phyloP scores from a whole-genome alignment of 495 filamentous ascomycete species.

The Penicillium odoratum region DNA sequence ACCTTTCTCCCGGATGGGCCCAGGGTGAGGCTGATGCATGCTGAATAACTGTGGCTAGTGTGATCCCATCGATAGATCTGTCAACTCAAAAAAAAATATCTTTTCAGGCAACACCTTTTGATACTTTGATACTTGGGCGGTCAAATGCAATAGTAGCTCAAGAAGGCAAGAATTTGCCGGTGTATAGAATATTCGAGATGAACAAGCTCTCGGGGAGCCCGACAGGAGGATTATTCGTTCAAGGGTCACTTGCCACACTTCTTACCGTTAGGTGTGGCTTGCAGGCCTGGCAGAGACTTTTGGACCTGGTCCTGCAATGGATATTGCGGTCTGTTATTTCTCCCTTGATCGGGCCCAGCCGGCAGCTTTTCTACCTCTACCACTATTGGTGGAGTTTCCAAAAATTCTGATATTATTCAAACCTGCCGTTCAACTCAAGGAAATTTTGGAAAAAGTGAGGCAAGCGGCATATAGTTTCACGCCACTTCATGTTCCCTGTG shows the following conservation, averaged over 20 bases:
- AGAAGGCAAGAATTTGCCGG: not conserved
- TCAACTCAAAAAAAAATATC: constrained; percentile 1
- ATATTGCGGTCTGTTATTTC: constrained; percentile 21
- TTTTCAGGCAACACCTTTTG: constrained; percentile 22
- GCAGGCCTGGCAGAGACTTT: constrained; percentile 6
- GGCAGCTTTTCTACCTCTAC: not conserved
- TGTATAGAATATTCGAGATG: constrained; percentile 2
- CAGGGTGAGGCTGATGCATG: not conserved
- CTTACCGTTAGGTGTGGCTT: constrained; percentile 27
- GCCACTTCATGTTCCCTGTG: not conserved
- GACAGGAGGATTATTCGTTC: constrained; percentile 15
- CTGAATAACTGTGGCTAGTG: constrained; percentile 14
- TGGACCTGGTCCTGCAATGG: constrained; percentile 7
- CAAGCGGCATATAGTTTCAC: not conserved
- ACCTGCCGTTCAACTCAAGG: not conserved
- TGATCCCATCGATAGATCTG: constrained; percentile 7
- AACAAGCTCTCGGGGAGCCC: constrained; percentile 18
- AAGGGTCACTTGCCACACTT: constrained; percentile 20
- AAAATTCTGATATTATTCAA: not conserved
- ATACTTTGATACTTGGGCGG: constrained; percentile 1
- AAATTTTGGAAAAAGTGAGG: constrained; percentile 2
- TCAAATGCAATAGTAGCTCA: not conserved
- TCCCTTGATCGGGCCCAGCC: not conserved
- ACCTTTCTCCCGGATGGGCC: not conserved
- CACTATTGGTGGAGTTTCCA: not conserved